Evolutionary conservation across 495 filamentous ascomycete species (phyloP), one percentile per base, ranked within the genome.

Genomic region (Neurospora sp.): DNA sequence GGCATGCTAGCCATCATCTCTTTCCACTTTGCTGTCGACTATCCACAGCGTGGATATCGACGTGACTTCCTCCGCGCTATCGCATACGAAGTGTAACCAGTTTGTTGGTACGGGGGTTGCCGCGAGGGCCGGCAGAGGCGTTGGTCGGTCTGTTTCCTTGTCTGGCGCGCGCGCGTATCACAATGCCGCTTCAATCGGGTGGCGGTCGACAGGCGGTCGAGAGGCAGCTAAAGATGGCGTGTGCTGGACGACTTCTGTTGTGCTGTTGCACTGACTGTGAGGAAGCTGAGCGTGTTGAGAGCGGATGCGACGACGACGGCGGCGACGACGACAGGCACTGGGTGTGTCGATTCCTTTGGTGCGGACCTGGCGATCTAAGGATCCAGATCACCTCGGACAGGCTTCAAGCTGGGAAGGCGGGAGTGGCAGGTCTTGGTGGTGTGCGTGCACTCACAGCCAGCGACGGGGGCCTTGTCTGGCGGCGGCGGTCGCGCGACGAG

Each of bases 1-100:
- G 54, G 54, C 84, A 88, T 91, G 78, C 89, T 88, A 62, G 78
- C 76, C 89, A 91, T 92, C 88, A 88, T 88, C 77, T 83, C 83
- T 66, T 66, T 66, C 54, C 54, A 35, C 80, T 49, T 71, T 69
- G 74, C 46, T 79, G 83, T 80, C 84, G 82, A 85, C 72, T 82
- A 86, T 81, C 85, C 85, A 86, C 85, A 69, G 74, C 79, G 85
- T 85, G 85, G 85, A 86, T 83, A 83, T 83, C 83, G 84, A 86
- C 84, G 72, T 73, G 73, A 37, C 70, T 66, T 73, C 71, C 72
- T 76, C 72, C 72, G 77, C 77, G 76, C 75, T 83, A 83, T 86
- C 79, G 83, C 85, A 86, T 86, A 78, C 84, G 83, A 83, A 78
- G 77, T 44, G 72, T 70, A 74, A 46, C 62, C 42, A 74, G 39